phyloP scores from a whole-genome alignment of 148 eudicot genomes.

The Mesembryanthemum crystallinum region DNA sequence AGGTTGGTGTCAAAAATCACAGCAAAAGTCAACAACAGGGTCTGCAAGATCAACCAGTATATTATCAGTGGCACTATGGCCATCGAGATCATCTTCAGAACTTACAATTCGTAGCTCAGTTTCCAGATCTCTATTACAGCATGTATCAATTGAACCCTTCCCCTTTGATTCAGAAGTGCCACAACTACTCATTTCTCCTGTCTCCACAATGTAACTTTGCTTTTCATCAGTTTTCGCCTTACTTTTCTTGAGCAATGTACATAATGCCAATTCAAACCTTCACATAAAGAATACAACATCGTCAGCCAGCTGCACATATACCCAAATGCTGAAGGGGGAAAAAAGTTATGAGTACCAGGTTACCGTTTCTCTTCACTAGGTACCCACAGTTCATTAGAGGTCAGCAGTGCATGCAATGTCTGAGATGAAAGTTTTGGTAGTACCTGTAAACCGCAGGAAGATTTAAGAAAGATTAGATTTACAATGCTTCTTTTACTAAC shows the following conservation, averaged over 20 bases:
- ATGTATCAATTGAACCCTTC: constrained; percentile 39
- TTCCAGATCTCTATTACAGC: constrained; percentile 40
- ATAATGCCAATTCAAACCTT: constrained; percentile 91
- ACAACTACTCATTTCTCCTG: constrained; percentile 28
- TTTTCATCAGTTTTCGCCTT: constrained; percentile 51
- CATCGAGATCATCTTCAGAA: constrained; percentile 34
- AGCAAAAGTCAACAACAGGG: constrained; percentile 36
- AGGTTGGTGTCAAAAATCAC: constrained; percentile 27
- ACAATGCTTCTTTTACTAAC: too few species aligned
- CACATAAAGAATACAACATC: constrained; percentile 21
- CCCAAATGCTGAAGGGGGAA: background rate
- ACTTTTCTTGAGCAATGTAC: constrained; percentile 64
- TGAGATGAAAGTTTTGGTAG: constrained; percentile 97
- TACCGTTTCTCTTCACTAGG: constrained; percentile 98
- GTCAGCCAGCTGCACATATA: constrained; percentile 21
- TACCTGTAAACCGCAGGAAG: constrained; percentile 42
- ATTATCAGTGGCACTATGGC: constrained; percentile 29
- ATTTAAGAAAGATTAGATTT: background rate
- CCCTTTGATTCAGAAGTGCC: constrained; percentile 47
- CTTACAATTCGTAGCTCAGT: constrained; percentile 45
- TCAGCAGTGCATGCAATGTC: constrained; percentile 80
- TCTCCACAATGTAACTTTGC: constrained; percentile 39
- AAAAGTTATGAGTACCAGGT: constrained; percentile 9
- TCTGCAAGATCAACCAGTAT: constrained; percentile 38
- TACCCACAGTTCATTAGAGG: constrained; percentile 93